These are phyloP conservation scores for Aspergillus texensis DNA, from an alignment of 2,329 filamentous ascomycete species.

Conservation along the genomic window DNA sequence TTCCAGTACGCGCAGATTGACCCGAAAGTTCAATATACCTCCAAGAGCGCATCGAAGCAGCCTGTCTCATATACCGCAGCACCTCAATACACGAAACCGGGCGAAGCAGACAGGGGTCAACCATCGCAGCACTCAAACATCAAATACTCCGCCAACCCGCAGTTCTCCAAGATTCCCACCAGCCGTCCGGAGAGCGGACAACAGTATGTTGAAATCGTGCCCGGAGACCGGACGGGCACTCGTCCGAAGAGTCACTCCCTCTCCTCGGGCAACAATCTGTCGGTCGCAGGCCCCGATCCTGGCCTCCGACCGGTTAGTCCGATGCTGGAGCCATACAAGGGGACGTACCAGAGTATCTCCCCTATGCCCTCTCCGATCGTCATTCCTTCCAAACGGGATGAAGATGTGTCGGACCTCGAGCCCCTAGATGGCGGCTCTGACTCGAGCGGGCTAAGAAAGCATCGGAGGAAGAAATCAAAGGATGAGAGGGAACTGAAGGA, in stretches of 20 bases:
- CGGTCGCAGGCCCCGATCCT: slow-evolving; percentile 36
- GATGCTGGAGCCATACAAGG: slow-evolving; percentile 86
- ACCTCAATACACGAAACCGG: slow-evolving; percentile 29
- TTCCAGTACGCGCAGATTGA: slow-evolving; percentile 46
- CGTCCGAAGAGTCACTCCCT: slow-evolving; percentile 40
- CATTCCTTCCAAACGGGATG: slow-evolving; percentile 59
- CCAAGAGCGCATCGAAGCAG: slow-evolving; percentile 29
- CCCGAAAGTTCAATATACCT: slow-evolving; percentile 42
- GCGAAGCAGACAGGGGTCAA: slow-evolving; percentile 11
- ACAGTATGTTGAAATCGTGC: slow-evolving; percentile 39
- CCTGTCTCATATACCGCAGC: slow-evolving; percentile 29
- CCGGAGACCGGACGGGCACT: slow-evolving; percentile 26
- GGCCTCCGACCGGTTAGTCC: slow-evolving; percentile 73
- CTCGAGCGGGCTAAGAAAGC: slow-evolving; percentile 29
- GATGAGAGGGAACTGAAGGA: slow-evolving; percentile 36
- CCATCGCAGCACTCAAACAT: slow-evolving; percentile 7
- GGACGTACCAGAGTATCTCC: slow-evolving; percentile 91
- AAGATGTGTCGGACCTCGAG: slow-evolving; percentile 58
- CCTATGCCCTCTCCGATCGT: slow-evolving; percentile 84
- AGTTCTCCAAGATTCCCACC: slow-evolving; percentile 26
- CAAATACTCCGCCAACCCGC: slow-evolving; percentile 21
- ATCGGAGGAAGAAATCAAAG: slow-evolving; percentile 29
- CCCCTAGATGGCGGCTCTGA: slow-evolving; percentile 39
- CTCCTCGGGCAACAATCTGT: slow-evolving; percentile 43
- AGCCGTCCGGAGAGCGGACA: slow-evolving; percentile 26